These are phyloP conservation scores for Myxozyma lipomycoides DNA, from an alignment of 805 yeast genomes.

Conservation along the genomic window DNA sequence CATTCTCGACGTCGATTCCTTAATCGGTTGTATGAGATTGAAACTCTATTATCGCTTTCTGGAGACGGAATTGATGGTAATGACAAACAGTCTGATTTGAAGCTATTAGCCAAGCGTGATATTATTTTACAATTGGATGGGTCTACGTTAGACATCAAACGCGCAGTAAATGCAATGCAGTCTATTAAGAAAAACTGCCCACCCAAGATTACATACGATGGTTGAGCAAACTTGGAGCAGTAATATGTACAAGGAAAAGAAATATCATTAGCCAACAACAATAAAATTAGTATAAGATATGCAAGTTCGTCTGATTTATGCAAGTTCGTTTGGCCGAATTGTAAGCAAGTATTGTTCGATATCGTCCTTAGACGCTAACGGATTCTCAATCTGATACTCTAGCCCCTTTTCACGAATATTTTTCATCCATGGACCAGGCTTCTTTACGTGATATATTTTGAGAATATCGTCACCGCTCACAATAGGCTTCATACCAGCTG, in stretches of 20 bases:
- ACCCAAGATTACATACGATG: neutral
- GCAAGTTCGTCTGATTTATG: neutral
- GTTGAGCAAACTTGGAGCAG: neutral
- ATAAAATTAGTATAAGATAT: too few species aligned
- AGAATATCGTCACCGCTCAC: constrained; percentile 68
- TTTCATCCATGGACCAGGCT: constrained; percentile 88
- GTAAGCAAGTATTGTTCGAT: neutral
- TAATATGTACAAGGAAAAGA: too few species aligned
- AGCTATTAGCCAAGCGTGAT: constrained; percentile 7
- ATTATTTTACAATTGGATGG: constrained; percentile 5
- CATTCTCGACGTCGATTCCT: neutral
- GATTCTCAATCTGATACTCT: constrained; percentile 76
- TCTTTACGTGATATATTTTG: constrained; percentile 44
- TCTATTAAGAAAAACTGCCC: constrained; percentile 1
- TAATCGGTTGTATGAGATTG: constrained; percentile 6
- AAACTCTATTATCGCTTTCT: constrained; percentile 1
- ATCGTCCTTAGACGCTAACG: constrained; percentile 35
- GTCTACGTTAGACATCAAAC: constrained; percentile 15
- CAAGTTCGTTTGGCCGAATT: neutral
- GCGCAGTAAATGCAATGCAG: constrained; percentile 14
- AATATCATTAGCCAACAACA: too few species aligned
- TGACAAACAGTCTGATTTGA: neutral
- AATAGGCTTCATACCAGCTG: constrained; percentile 55
- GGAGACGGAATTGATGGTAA: neutral
- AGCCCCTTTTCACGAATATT: constrained; percentile 52